Base-by-base conservation (phyloP, 2,329 filamentous ascomycete genomes). In the Dothiorella sarmentorum region DNA sequence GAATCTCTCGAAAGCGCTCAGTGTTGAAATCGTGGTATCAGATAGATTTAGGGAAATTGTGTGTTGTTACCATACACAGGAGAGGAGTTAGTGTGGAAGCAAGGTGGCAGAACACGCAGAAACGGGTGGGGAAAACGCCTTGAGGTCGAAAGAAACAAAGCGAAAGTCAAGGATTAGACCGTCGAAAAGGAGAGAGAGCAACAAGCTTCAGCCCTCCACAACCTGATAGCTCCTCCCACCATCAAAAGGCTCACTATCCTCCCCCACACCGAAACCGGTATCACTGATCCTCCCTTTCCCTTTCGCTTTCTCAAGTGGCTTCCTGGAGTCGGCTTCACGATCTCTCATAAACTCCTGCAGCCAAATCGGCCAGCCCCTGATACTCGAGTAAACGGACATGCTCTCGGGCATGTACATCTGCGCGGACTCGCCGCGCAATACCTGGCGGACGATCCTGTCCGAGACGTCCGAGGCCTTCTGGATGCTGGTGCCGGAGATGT, bases 341-440 rank as follows among this genome's bases (percentile, higher is more conserved):
- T 58, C 55, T 10, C 56, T 61, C 17, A 57, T 37, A 1, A 67
- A 7, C 52, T 70, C 67, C 60, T 69, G 67, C 37, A 63, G 45
- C 68, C 67, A 70, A 24, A 61, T 11, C 11, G 67, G 67, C 63
- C 61, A 67, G 27, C 51, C 60, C 22, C 65, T 56, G 5, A 68
- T 17, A 0, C 63, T 61, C 10, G 60, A 56, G 17, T 62, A 59
- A 4, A 55, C 17, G 26, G 64, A 65, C 22, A 63, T 63, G 3
- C 33, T 49, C 31, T 51, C 56, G 3, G 68, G 69, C 3, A 69
- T 63, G 49, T 58, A 60, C 1, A 70, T 24, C 7, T 65, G 56
- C 9, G 67, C 69, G 26, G 66, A 67, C 47, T 60, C 58, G 15
- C 57, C 67, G 9, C 52, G 61, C 7, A 70, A 20, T 1, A 70